Conservation (phyloP, 345 rosid species). For the Adansonia digitata region DNA sequence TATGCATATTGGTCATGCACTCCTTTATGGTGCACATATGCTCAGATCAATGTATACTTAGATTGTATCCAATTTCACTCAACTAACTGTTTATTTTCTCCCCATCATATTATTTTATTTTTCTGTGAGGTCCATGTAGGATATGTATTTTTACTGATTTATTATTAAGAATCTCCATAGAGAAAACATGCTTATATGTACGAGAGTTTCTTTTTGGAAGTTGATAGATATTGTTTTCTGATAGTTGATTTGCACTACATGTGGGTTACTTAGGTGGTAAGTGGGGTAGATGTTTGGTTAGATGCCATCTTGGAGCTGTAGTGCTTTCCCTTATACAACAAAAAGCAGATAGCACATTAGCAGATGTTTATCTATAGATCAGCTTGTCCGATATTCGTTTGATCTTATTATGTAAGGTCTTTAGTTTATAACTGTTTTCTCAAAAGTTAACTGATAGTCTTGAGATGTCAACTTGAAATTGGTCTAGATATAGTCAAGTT, state of each 20-base stretch:
- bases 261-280: background rate
- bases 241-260: background rate
- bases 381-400: background rate
- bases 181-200: background rate
- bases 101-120: background rate
- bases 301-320: background rate
- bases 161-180: background rate
- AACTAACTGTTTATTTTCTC: conserved; percentile 3
- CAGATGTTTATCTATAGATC: background rate
- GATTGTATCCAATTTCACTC: background rate
- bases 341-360: background rate
- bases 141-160: background rate
- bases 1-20: background rate
- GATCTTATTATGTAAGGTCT: background rate
- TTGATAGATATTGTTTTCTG: conserved; percentile 4
- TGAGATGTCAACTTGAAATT: background rate
- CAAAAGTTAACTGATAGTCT: background rate
- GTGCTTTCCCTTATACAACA: background rate
- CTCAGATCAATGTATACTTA: background rate
- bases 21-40: background rate
- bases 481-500: background rate
- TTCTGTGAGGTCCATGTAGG: background rate
- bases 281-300: background rate
- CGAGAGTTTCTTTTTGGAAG: background rate
- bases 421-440: background rate